phyloP scores from a whole-genome alignment of 768 basidiomycete species.

The Russula brevipes region DNA sequence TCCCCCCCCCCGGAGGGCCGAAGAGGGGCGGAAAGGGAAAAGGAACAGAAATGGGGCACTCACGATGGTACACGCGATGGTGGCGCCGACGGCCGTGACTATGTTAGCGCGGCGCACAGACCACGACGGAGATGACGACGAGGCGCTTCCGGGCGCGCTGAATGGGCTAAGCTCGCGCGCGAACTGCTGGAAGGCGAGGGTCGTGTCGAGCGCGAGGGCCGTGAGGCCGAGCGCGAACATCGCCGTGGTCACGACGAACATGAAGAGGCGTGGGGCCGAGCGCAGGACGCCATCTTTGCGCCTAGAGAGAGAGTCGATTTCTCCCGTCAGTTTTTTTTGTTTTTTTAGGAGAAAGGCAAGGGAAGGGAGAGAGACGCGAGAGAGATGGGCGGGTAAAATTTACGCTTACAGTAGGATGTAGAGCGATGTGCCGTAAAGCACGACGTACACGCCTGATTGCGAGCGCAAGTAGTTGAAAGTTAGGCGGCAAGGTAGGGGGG shows the following conservation, averaged over 20 bases:
- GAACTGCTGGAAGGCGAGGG: constrained; percentile 8
- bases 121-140: background rate
- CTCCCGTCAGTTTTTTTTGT: background rate
- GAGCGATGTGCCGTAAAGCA: constrained; percentile 13
- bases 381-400: too few species aligned
- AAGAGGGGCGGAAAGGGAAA: background rate
- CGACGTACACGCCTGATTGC: constrained; percentile 7
- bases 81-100: constrained; percentile 2
- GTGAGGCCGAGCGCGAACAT: constrained; percentile 11
- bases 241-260: constrained; percentile 12
- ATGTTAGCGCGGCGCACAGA: background rate
- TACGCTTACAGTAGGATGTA: constrained; percentile 17
- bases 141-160: background rate
- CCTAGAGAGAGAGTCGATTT: background rate
- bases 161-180: background rate
- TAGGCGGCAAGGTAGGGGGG: too few species aligned
- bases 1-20: too few species aligned
- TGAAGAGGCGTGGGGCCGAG: constrained; percentile 12
- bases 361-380: background rate
- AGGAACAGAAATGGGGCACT: background rate
- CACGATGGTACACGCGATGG: constrained; percentile 7
- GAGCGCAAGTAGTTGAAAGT: too few species aligned
- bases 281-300: constrained; percentile 2
- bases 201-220: constrained; percentile 13
- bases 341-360: too few species aligned